Percentiles rank a stretch among this genome's conserved stretches.
Conservation (phyloP, 2,329 filamentous ascomycete species). For the Didymella sp. region DNA sequence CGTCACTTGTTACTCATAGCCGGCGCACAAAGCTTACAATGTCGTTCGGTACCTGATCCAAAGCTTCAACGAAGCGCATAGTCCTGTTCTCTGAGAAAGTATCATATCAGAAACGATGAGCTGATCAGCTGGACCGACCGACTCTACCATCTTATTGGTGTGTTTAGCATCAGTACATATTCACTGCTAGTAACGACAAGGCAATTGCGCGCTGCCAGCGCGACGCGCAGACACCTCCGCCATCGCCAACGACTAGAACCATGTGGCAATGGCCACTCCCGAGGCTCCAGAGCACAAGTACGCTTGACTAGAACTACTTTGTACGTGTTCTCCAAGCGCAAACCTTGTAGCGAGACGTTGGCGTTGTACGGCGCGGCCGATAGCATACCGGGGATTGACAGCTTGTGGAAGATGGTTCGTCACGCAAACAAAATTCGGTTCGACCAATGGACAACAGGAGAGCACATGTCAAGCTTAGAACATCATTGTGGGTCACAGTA, state of each 20-base stretch:
- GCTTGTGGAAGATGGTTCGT: conserved; percentile 13
- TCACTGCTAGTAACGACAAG: background rate
- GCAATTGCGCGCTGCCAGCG: background rate
- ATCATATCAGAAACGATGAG: background rate
- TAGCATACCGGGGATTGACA: conserved; percentile 30
- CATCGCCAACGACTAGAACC: background rate
- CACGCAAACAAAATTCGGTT: conserved; percentile 3
- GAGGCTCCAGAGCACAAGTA: background rate
- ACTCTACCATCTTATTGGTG: background rate
- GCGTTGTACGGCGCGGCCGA: conserved; percentile 45
- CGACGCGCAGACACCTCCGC: background rate
- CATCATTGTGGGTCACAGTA: background rate
- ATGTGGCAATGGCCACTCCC: conserved; percentile 10
- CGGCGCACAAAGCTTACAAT: conserved; percentile 1
- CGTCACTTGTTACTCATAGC: conserved; percentile 26
- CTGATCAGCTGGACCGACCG: background rate
- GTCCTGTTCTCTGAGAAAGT: background rate
- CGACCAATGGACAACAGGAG: background rate
- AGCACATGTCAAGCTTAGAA: conserved; percentile 2
- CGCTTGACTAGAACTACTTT: conserved; percentile 6
- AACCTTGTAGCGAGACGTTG: conserved; percentile 41
- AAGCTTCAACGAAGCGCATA: background rate
- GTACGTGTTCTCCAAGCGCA: conserved; percentile 2
- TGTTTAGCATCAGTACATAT: background rate
- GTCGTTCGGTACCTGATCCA: background rate